Evolutionary conservation across 75 land plant species (phyloP).

Genomic region (Pinus tabuliformis): DNA sequence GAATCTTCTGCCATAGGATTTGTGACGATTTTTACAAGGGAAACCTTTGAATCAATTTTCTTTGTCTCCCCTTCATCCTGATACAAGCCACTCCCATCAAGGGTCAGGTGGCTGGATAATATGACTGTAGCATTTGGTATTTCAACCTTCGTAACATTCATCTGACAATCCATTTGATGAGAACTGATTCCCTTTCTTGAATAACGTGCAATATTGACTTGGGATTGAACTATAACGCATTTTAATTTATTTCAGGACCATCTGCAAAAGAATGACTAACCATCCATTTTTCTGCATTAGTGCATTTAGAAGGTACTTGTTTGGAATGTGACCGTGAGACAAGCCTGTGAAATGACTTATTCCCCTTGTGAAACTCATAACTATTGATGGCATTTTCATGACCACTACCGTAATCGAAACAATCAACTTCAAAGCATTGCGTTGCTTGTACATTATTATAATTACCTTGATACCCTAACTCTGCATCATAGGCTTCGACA

Average conservation of each 20-base stretch:
- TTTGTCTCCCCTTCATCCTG: slow-evolving; percentile 53
- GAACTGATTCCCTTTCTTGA: neutral
- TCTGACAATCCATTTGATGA: neutral
- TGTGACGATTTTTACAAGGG: slow-evolving; percentile 9
- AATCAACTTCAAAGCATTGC: slow-evolving; percentile 16
- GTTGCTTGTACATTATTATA: slow-evolving; percentile 4
- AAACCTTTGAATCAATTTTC: slow-evolving; percentile 29
- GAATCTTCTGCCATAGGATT: slow-evolving; percentile 12
- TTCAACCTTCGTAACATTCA: slow-evolving; percentile 28
- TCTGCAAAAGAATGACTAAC: slow-evolving; percentile 21
- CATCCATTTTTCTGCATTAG: slow-evolving; percentile 95
- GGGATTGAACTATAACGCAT: neutral
- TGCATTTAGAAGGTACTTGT: slow-evolving; percentile 87
- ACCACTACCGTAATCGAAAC: slow-evolving; percentile 49
- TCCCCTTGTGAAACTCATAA: slow-evolving; percentile 70
- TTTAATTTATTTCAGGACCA: slow-evolving; percentile 9
- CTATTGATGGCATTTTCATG: slow-evolving; percentile 61
- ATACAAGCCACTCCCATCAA: neutral
- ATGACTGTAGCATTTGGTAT: neutral
- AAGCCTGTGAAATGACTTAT: slow-evolving; percentile 22
- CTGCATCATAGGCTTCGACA: slow-evolving; percentile 3
- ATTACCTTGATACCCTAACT: slow-evolving; percentile 1
- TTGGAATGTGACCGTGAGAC: slow-evolving; percentile 33
- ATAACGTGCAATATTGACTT: neutral
- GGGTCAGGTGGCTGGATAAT: slow-evolving; percentile 14